phyloP scores from a whole-genome alignment of 176 grass and related monocot species.

The Phoenix roebelenii region DNA sequence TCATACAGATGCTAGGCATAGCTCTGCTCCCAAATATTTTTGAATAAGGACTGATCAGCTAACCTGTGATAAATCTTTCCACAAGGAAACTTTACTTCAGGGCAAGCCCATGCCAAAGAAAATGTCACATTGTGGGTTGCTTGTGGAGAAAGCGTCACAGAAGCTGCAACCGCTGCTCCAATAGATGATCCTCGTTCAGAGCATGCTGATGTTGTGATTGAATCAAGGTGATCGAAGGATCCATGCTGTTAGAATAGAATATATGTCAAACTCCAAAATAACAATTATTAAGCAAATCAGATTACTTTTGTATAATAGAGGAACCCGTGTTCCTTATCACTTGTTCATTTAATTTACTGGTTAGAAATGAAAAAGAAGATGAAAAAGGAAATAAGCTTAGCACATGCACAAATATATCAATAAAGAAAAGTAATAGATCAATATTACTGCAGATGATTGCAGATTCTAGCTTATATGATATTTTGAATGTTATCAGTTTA shows the following conservation, averaged over 20 bases:
- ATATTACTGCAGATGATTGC: too few species aligned
- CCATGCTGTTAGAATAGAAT: slow-evolving; percentile 47
- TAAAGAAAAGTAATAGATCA: too few species aligned
- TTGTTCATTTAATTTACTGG: too few species aligned
- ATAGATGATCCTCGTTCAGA: slow-evolving; percentile 69
- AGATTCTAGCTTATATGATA: too few species aligned
- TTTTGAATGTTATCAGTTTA: too few species aligned
- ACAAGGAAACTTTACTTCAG: slow-evolving; percentile 92
- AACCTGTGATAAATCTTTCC: slow-evolving; percentile 95
- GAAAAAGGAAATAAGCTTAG: too few species aligned
- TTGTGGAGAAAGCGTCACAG: slow-evolving; percentile 50
- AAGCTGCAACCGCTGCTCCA: slow-evolving; percentile 81
- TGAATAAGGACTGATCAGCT: slow-evolving; percentile 1
- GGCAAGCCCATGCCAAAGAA: slow-evolving; percentile 93
- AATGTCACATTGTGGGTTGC: slow-evolving; percentile 64
- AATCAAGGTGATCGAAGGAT: slow-evolving; percentile 75
- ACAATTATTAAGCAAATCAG: background rate
- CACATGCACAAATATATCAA: too few species aligned
- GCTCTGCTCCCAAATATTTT: background rate
- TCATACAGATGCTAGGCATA: slow-evolving; percentile 1
- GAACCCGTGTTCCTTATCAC: too few species aligned
- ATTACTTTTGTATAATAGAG: background rate
- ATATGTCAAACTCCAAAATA: background rate
- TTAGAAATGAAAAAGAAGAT: too few species aligned
- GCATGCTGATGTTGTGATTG: slow-evolving; percentile 34